A percentile compares a stretch with the other conserved stretches of the same genome.
These are phyloP conservation scores for Acacia concinna DNA, from an alignment of 331 rosid genomes.

Conservation along the genomic window DNA sequence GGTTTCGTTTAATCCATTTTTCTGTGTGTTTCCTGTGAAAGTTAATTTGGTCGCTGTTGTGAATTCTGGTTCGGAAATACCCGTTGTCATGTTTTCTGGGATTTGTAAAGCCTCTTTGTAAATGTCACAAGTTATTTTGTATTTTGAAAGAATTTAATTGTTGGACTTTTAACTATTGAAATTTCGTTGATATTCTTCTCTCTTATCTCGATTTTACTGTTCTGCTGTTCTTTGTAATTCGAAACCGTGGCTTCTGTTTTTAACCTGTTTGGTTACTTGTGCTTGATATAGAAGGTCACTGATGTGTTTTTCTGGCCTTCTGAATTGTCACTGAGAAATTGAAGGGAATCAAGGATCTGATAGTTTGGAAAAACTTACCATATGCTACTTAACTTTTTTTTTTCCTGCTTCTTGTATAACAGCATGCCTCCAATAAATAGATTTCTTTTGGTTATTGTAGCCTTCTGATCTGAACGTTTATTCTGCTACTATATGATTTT, in stretches of 20 bases:
- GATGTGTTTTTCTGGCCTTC: not conserved
- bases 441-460: slow-evolving; percentile 21
- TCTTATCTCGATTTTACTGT: not conserved
- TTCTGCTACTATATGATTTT: slow-evolving; percentile 9
- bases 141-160: not conserved
- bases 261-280: not conserved
- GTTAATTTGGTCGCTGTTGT: not conserved
- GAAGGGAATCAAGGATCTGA: not conserved
- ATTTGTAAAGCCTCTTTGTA: not conserved
- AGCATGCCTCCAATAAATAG: not conserved
- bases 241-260: not conserved
- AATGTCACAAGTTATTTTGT: not conserved
- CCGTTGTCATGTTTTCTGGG: not conserved
- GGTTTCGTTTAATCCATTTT: slow-evolving; percentile 49
- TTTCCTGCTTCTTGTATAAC: not conserved
- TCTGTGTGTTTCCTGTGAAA: slow-evolving; percentile 38
- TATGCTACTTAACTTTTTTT: not conserved
- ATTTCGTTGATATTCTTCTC: not conserved
- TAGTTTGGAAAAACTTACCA: not conserved
- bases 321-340: slow-evolving; percentile 26
- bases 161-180: not conserved
- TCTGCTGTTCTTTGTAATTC: not conserved
- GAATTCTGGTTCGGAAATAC: not conserved
- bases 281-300: not conserved
- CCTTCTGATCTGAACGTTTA: slow-evolving; percentile 21